Evolutionary conservation across 208 protist species (phyloP), one percentile per base, ranked within the genome.

Genomic region (Leishmania aethiopica): DNA sequence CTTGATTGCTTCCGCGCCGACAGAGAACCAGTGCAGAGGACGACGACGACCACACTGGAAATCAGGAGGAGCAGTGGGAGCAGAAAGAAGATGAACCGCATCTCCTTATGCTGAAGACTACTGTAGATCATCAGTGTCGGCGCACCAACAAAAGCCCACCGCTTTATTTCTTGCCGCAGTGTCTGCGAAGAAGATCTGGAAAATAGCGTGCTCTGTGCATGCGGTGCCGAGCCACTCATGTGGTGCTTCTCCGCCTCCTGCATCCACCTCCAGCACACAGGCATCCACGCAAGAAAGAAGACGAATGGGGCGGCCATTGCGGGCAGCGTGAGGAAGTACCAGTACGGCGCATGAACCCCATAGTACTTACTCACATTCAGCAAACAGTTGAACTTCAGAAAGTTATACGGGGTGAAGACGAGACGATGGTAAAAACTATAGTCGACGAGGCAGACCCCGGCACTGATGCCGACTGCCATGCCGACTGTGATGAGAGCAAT

Each of bases 41-140:
- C 47, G 35, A 84, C 81, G 35, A 95, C 72, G 19, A 91, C 88
- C 42, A 93, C 84, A 37, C 84, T 89, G 7, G 77, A 79, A 17
- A 95, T 70, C 10, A 97, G 42, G 45, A 96, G 70, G 42, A 72
- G 40, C 8, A 95, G 19, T 40, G 93, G 88, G 0, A 96, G 69
- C 25, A 95, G 78, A 7, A 88, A 76, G 73, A 91, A 93, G 28
- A 97, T 59, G 84, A 98, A 98, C 70, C 98, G 92, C 84, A 98
- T 97, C 81, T 99, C 98, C 80, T 99, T 99, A 89, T 99, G 98
- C 1, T 75, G 79, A 37, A 99, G 83, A 13, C 92, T 73, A 72
- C 92, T 98, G 82, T 98, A 94, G n/a, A 90, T 71, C 0, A 79
- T 3, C 13, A 99, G 35, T 51, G 78, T 59, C 32, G 80, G 3